Evolutionary conservation across 768 basidiomycete species (phyloP).

Genomic region (Hericium coralloides): DNA sequence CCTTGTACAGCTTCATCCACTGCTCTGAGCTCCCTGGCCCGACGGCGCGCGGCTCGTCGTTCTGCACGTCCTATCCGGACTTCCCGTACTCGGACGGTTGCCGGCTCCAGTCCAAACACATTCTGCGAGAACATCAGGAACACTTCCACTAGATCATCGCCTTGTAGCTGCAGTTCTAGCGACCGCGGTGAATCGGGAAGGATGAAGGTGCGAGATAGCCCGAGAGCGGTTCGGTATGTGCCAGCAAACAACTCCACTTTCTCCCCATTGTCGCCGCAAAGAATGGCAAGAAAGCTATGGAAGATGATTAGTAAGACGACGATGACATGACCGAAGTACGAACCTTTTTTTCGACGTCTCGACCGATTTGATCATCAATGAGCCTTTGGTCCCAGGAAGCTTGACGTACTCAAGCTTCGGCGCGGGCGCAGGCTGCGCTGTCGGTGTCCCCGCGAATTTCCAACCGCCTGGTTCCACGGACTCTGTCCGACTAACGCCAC

Average conservation of each 20-base stretch:
- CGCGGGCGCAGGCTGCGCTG: conserved; percentile 49
- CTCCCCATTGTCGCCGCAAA: conserved; percentile 88
- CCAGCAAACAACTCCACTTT: conserved; percentile 93
- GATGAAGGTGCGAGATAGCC: conserved; percentile 88
- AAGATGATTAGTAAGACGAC: not conserved
- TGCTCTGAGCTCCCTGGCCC: conserved; percentile 57
- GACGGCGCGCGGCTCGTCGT: conserved; percentile 72
- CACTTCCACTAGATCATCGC: conserved; percentile 87
- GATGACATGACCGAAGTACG: conserved; percentile 6
- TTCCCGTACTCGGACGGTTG: conserved; percentile 89
- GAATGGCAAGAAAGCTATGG: conserved; percentile 81
- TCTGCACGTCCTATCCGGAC: conserved; percentile 87
- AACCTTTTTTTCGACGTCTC: conserved; percentile 88
- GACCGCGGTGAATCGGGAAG: conserved; percentile 85
- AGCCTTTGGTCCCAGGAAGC: conserved; percentile 83
- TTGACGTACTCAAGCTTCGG: conserved; percentile 90
- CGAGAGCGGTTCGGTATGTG: conserved; percentile 81
- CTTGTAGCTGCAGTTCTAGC: conserved; percentile 81
- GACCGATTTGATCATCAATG: conserved; percentile 75
- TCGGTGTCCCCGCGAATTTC: conserved; percentile 21
- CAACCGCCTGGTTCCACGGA: conserved; percentile 34
- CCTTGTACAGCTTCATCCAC: conserved; percentile 43
- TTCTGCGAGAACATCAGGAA: conserved; percentile 89
- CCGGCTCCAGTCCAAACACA: conserved; percentile 87
- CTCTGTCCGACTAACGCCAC: conserved; percentile 27